Evolutionary conservation across 2,329 filamentous ascomycete species (phyloP).

Genomic region (Pestalotiopsis sp.): DNA sequence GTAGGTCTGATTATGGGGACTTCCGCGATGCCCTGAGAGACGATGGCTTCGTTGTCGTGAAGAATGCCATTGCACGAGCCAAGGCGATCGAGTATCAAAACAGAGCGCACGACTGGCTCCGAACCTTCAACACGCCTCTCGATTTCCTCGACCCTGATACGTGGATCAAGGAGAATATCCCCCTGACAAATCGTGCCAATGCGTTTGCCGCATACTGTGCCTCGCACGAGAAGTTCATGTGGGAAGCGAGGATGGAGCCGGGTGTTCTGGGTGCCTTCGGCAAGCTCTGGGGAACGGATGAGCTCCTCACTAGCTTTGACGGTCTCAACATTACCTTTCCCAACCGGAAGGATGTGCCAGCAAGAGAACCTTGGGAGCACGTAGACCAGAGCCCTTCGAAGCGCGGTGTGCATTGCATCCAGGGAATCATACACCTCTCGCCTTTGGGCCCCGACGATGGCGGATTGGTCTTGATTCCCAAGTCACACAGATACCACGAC

Average conservation of each 20-base stretch:
- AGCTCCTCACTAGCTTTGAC: background rate
- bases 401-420: background rate
- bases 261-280: background rate
- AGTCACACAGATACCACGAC: background rate
- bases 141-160: background rate
- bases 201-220: background rate
- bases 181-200: background rate
- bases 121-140: background rate
- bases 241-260: background rate
- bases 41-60: background rate
- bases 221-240: slow-evolving; percentile 1
- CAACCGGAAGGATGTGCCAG: background rate
- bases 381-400: background rate
- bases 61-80: background rate
- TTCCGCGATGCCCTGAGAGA: background rate
- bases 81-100: background rate
- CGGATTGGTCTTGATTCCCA: background rate
- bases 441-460: background rate
- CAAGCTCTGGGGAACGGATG: background rate
- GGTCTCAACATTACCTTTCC: background rate
- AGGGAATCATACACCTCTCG: background rate
- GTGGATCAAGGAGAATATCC: background rate
- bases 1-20: background rate
- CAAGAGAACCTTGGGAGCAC: background rate
- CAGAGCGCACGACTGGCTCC: background rate